Base-by-base conservation (phyloP, 2,329 filamentous ascomycete species). In the Colletotrichum godetiae region DNA sequence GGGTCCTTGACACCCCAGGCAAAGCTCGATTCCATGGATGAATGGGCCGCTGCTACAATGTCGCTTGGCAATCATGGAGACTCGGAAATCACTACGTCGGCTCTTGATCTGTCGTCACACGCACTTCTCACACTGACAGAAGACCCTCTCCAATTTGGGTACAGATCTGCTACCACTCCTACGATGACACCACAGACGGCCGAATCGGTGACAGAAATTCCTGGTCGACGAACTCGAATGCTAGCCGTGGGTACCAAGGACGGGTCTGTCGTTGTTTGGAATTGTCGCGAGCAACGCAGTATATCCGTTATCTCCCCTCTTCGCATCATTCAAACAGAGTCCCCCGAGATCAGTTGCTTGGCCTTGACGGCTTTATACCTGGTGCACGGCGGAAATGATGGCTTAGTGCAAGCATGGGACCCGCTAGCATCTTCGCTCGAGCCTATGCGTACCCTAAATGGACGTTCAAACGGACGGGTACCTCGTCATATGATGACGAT, bases 331-430 rank as follows among this genome's bases (percentile, higher is more conserved):
- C 91, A 95, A 78, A 98, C 97, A 0, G 95, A 97, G 58, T 98
- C 96, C 0, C 95, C 96, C 0, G 90, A 95, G 79, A 92, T 98
- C 22, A 94, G 95, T 0, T 94, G 92, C 74, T 83, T 99, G 19
- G 97, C 93, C 6, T 82, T 98, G 59, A 95, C 95, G 1, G 93
- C 95, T 1, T 86, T 99, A 19, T 97, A 97, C 79, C 84, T 99
- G 19, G 93, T 98, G 7, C 94, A 98, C 80, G 97, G 97, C 62
- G 97, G 97, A 31, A 98, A 94, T 76, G 97, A 99, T 82, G 96
- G 97, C 0, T 89, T 98, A 3, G 96, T 98, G 5, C 97, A 98
- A 81, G 94, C 95, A 6, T 99, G 97, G 97, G 97, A 99, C 84
- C 94, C 94, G n/a, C 86, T 99, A 59, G 94, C 92, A 1, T 98